Percentiles rank a stretch among this genome's conserved stretches.
Evolutionary conservation across 148 eudicot genomes (phyloP).

Genomic region (Hydrangea macrophylla): DNA sequence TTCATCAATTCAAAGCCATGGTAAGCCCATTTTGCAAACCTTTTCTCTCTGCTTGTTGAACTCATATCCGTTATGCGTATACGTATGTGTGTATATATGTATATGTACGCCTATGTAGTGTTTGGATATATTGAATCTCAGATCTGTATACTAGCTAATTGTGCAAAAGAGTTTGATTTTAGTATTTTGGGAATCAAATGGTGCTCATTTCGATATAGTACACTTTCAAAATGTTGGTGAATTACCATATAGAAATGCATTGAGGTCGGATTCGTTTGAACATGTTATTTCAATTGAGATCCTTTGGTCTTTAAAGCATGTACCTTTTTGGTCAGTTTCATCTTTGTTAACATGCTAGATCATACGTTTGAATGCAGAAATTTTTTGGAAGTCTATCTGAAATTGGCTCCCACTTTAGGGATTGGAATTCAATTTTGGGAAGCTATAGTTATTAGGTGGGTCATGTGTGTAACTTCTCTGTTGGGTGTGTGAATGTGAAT

Average conservation of each 20-base stretch:
- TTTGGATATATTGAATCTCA: no score
- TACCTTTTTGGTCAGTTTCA: no score
- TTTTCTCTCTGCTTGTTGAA: neutral
- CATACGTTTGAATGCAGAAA: no score
- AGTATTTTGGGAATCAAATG: neutral
- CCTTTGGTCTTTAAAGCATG: no score
- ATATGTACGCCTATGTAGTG: neutral
- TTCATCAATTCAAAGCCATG: neutral
- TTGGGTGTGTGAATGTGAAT: no score
- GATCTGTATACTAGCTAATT: neutral
- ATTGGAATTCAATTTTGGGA: no score
- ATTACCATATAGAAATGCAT: neutral
- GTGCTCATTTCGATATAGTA: neutral
- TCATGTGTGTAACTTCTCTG: no score
- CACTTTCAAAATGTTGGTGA: neutral
- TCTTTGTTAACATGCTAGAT: no score
- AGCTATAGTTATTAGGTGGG: no score
- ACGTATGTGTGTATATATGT: neutral
- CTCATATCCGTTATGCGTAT: neutral
- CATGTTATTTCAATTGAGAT: no score
- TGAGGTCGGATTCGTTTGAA: neutral
- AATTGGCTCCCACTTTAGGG: no score
- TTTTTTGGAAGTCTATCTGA: no score
- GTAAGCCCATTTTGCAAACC: neutral
- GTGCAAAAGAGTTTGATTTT: neutral